Evolutionary conservation across 2,329 filamentous ascomycete genomes (phyloP).

Genomic region (Madurella fahalii): DNA sequence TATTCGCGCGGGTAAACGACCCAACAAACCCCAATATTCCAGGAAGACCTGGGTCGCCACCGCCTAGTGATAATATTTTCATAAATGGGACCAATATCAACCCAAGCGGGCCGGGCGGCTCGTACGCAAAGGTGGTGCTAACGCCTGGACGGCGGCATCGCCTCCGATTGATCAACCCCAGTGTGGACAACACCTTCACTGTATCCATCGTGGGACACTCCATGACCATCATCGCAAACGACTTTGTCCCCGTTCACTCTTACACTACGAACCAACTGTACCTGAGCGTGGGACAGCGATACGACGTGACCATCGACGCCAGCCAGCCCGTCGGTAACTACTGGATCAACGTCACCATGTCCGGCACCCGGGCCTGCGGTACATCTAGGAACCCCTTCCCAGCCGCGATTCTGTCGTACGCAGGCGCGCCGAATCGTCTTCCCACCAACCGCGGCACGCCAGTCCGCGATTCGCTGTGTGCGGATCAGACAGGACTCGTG

Average conservation of each 20-base stretch:
- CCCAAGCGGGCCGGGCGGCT: too few relatives aligned
- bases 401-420: not conserved
- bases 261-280: slow-evolving; percentile 44
- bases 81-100: slow-evolving; percentile 13
- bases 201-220: slow-evolving; percentile 46
- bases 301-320: slow-evolving; percentile 12
- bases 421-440: not conserved
- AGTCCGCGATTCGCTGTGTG: too few relatives aligned
- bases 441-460: too few relatives aligned
- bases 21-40: too few relatives aligned
- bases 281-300: slow-evolving; percentile 36
- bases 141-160: slow-evolving; percentile 25
- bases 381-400: not conserved
- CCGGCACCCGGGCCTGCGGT: not conserved
- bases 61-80: slow-evolving; percentile 24
- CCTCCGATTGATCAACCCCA: slow-evolving; percentile 39
- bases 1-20: not conserved
- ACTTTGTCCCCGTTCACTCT: slow-evolving; percentile 46
- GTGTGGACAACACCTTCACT: slow-evolving; percentile 39
- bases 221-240: slow-evolving; percentile 44
- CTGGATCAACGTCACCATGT: slow-evolving; percentile 8
- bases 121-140: slow-evolving; percentile 34
- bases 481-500: too few relatives aligned
- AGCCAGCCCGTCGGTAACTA: slow-evolving; percentile 4
- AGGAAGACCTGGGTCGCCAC: slow-evolving; percentile 4